Percentiles rank a stretch among this genome's conserved stretches.
These are phyloP conservation scores for Globisporangium spiculum DNA, from an alignment of 352 stramenopile genomes.

Conservation along the genomic window DNA sequence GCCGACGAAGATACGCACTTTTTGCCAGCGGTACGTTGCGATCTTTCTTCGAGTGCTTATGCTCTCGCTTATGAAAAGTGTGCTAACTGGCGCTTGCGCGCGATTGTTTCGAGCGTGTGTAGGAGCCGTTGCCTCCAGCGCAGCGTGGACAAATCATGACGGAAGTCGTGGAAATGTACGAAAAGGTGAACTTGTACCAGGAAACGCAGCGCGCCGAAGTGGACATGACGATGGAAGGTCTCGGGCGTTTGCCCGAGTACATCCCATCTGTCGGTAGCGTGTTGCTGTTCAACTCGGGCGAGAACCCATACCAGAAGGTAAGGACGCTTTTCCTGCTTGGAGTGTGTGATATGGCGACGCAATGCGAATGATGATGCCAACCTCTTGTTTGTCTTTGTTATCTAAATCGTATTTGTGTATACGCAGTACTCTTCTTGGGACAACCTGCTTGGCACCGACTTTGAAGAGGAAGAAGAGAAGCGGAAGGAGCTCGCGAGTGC, in stretches of 20 bases:
- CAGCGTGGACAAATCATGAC: constrained; percentile 78
- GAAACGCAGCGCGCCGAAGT: constrained; percentile 69
- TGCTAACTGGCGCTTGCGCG: neutral
- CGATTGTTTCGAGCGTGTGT: neutral
- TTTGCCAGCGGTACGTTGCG: constrained; percentile 45
- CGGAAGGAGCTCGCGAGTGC: constrained; percentile 78
- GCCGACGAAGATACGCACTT: constrained; percentile 81
- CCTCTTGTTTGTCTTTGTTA: neutral
- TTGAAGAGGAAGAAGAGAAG: constrained; percentile 86
- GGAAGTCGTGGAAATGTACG: constrained; percentile 79
- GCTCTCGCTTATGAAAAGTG: no score
- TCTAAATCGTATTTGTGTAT: constrained; percentile 6
- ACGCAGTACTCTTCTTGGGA: constrained; percentile 85
- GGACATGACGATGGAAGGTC: constrained; percentile 74
- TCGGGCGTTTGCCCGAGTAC: constrained; percentile 75
- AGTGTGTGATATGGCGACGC: neutral
- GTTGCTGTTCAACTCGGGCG: constrained; percentile 84
- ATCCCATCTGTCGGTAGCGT: constrained; percentile 81
- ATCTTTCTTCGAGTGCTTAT: neutral
- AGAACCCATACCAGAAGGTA: constrained; percentile 89
- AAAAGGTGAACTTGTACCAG: constrained; percentile 80
- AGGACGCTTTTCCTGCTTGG: neutral
- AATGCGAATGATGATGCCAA: neutral
- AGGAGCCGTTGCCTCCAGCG: constrained; percentile 67
- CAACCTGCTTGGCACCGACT: constrained; percentile 82